Conservation (phyloP, 768 basidiomycete genomes). For the Suillus sp. region DNA sequence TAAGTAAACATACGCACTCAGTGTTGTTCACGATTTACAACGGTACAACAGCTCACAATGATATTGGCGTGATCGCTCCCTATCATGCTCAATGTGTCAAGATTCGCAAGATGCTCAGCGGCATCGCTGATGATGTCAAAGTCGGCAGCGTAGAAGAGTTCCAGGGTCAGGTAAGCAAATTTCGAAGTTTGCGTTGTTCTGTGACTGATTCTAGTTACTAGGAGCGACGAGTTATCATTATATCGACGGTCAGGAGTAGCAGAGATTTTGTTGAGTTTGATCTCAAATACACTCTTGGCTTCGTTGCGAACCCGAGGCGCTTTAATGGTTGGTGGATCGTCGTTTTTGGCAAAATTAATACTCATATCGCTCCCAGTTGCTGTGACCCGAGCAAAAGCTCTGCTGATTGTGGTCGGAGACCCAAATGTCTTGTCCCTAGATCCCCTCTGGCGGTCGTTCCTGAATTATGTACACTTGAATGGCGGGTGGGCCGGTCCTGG, state of each 20-base stretch:
- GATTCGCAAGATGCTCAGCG: slow-evolving; percentile 42
- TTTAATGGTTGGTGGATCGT: slow-evolving; percentile 38
- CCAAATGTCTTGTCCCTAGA: slow-evolving; percentile 60
- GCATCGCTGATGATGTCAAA: slow-evolving; percentile 43
- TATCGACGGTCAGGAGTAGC: slow-evolving; percentile 43
- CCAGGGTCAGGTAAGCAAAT: slow-evolving; percentile 53
- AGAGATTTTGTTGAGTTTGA: slow-evolving; percentile 30
- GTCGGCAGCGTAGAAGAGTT: slow-evolving; percentile 70
- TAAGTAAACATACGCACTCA: slow-evolving; percentile 26
- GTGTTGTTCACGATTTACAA: slow-evolving; percentile 11
- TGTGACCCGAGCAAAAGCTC: slow-evolving; percentile 60
- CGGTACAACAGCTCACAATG: slow-evolving; percentile 40
- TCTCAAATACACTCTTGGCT: slow-evolving; percentile 36
- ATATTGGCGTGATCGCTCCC: slow-evolving; percentile 64
- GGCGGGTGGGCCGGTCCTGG: slow-evolving; percentile 48
- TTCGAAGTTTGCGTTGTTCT: background rate
- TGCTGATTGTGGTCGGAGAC: slow-evolving; percentile 63
- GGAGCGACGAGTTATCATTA: slow-evolving; percentile 43
- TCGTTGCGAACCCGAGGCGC: slow-evolving; percentile 37
- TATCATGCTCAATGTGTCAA: slow-evolving; percentile 62
- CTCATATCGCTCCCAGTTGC: slow-evolving; percentile 43
- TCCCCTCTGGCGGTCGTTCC: slow-evolving; percentile 61
- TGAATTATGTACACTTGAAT: slow-evolving; percentile 56
- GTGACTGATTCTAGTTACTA: slow-evolving; percentile 11
- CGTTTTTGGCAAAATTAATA: background rate